phyloP scores from a whole-genome alignment of 2,329 filamentous ascomycete genomes.

The Cladosporium austrohemisphaericum region DNA sequence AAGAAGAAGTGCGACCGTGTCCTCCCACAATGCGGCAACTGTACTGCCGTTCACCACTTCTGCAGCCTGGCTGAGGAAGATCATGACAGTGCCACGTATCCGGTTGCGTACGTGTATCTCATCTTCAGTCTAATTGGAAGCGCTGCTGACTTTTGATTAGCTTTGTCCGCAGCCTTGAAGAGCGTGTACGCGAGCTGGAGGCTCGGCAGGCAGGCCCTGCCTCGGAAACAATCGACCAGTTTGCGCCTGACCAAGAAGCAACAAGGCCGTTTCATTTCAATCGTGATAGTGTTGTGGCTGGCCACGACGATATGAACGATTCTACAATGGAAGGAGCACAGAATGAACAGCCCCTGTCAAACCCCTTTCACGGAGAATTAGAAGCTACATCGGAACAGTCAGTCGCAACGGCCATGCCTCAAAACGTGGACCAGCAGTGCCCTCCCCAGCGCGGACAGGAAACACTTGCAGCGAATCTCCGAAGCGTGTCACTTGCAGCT shows the following conservation, averaged over 20 bases:
- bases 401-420: not conserved
- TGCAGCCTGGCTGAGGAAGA: conserved; percentile 41
- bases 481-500: conserved; percentile 41
- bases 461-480: conserved; percentile 18
- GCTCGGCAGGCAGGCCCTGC: conserved; percentile 17
- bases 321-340: not conserved
- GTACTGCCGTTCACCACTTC: conserved; percentile 34
- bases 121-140: not conserved
- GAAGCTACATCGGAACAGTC: not conserved
- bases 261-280: not conserved
- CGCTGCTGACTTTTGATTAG: no score
- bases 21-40: conserved; percentile 41
- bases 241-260: not conserved
- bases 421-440: conserved; percentile 4
- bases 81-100: conserved; percentile 39
- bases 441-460: not conserved
- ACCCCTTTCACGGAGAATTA: not conserved
- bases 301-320: not conserved
- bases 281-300: not conserved
- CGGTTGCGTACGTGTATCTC: conserved; percentile 36
- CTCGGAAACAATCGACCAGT: not conserved
- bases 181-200: conserved; percentile 27
- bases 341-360: not conserved
- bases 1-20: conserved; percentile 44
- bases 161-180: conserved; percentile 36